These are phyloP conservation scores for Candida ovalis DNA, from an alignment of 805 yeast species.

Conservation along the genomic window DNA sequence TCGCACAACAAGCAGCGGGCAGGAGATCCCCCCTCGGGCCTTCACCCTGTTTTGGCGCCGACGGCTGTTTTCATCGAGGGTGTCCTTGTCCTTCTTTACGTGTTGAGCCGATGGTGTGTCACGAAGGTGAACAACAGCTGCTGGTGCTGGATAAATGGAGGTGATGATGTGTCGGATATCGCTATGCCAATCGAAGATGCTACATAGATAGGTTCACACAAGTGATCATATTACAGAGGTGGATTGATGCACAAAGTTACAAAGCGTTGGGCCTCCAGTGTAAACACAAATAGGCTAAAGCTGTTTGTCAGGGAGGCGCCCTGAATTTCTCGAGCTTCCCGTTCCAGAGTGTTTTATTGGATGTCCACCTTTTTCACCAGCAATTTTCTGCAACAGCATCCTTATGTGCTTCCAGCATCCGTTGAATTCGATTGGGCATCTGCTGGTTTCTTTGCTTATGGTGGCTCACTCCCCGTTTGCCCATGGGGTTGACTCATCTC, in stretches of 20 bases:
- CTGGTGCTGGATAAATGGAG: background rate
- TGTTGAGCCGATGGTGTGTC: no score
- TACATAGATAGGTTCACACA: no score
- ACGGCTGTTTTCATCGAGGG: background rate
- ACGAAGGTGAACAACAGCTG: background rate
- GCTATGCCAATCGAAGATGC: no score
- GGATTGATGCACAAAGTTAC: no score
- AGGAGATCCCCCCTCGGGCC: no score
- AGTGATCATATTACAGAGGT: no score
- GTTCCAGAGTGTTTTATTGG: constrained; percentile 1
- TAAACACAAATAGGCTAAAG: background rate
- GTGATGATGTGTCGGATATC: no score
- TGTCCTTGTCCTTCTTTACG: no score
- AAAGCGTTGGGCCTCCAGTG: no score
- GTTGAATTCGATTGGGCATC: background rate
- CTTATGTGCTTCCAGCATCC: background rate
- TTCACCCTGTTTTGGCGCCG: no score
- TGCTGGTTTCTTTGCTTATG: background rate
- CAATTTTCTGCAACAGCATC: background rate
- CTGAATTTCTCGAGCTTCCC: background rate
- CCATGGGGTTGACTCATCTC: background rate
- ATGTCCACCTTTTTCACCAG: background rate
- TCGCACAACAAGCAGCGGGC: no score
- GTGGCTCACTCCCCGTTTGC: background rate
- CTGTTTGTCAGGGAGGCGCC: background rate